A percentile compares a stretch with the other conserved stretches of the same genome.
These are phyloP conservation scores for Panicum virgatum DNA, from an alignment of 202 grass and related monocot genomes.

Conservation along the genomic window DNA sequence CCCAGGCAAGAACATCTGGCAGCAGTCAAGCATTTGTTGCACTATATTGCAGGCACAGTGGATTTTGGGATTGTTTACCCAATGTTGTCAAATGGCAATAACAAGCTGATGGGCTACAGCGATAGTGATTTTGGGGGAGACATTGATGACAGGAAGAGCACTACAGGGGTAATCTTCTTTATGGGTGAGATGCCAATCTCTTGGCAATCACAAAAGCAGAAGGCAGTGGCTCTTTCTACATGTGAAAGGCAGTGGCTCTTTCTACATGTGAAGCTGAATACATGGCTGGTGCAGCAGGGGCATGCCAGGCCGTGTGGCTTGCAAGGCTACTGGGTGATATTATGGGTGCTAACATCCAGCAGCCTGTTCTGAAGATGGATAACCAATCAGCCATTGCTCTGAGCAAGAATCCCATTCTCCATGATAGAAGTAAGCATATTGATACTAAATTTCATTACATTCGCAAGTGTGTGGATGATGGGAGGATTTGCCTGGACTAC, in stretches of 20 bases:
- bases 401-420: background rate
- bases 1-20: background rate
- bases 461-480: background rate
- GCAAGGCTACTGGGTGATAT: background rate
- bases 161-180: background rate
- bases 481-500: background rate
- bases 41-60: background rate
- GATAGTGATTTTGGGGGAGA: too few species aligned
- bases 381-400: background rate
- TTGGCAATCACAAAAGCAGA: background rate
- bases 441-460: background rate
- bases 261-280: background rate
- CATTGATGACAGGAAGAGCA: background rate
- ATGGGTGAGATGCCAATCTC: background rate
- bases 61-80: background rate
- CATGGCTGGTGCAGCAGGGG: background rate
- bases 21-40: background rate
- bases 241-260: background rate
- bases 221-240: too few species aligned
- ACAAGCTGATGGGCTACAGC: too few species aligned
- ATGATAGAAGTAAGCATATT: background rate
- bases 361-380: background rate
- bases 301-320: background rate
- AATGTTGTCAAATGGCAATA: too few species aligned
- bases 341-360: background rate